Conservation (phyloP, 768 basidiomycete genomes). For the Boletus reticulatus region DNA sequence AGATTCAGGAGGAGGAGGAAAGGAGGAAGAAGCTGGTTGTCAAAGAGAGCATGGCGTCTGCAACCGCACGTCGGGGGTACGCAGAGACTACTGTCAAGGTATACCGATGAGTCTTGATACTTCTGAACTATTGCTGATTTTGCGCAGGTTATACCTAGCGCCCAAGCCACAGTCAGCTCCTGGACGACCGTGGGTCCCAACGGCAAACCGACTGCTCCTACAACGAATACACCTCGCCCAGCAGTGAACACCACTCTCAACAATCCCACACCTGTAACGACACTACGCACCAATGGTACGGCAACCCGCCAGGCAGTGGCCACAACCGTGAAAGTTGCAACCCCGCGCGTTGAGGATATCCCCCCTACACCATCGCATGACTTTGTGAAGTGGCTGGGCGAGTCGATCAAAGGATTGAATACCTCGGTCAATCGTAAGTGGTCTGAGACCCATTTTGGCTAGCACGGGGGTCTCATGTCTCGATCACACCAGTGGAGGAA, state of each 20-base stretch:
- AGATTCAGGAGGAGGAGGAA: slow-evolving; percentile 98
- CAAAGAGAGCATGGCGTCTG: slow-evolving; percentile 58
- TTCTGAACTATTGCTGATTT: slow-evolving; percentile 1
- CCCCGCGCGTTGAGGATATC: slow-evolving; percentile 55
- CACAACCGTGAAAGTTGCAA: slow-evolving; percentile 28
- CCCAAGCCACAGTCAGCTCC: slow-evolving; percentile 45
- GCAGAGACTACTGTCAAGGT: slow-evolving; percentile 81
- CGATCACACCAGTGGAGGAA: slow-evolving; percentile 74
- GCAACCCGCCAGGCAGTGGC: slow-evolving; percentile 37
- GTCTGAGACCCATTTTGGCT: not conserved
- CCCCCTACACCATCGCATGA: slow-evolving; percentile 77
- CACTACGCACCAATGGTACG: slow-evolving; percentile 38
- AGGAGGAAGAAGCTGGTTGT: slow-evolving; percentile 65
- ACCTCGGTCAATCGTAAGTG: slow-evolving; percentile 53
- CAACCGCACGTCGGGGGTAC: slow-evolving; percentile 66
- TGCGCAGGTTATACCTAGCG: slow-evolving; percentile 32
- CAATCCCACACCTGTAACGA: slow-evolving; percentile 29
- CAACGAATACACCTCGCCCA: slow-evolving; percentile 34
- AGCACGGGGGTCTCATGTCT: slow-evolving; percentile 16
- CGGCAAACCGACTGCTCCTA: slow-evolving; percentile 52
- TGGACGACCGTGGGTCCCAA: slow-evolving; percentile 89
- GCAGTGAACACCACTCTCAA: slow-evolving; percentile 30
- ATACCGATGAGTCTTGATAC: slow-evolving; percentile 6
- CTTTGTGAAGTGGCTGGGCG: slow-evolving; percentile 89
- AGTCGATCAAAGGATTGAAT: slow-evolving; percentile 74